Percentiles rank a stretch among this genome's conserved stretches.
phyloP scores from a whole-genome alignment of 1,284 basidiomycete genomes.

The Moniliophthora roreri region DNA sequence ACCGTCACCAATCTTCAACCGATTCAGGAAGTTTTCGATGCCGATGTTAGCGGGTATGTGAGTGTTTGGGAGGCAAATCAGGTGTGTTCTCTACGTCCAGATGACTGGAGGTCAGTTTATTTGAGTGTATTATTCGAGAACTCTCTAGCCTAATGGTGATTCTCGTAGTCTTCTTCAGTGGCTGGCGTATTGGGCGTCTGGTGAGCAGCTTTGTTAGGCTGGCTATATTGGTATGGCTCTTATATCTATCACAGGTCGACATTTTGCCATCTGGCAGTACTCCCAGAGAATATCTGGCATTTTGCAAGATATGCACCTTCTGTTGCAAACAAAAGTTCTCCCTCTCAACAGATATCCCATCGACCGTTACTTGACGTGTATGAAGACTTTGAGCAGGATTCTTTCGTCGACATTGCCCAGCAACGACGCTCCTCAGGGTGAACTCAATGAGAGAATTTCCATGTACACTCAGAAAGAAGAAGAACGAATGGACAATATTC shows the following conservation, averaged over 20 bases:
- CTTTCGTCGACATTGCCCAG: constrained; percentile 7
- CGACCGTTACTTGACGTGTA: constrained; percentile 4
- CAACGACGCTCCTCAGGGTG: constrained; percentile 1
- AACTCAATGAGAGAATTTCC: constrained; percentile 3
- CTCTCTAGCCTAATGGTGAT: neutral
- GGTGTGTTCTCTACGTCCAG: constrained; percentile 3
- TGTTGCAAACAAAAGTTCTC: constrained; percentile 4
- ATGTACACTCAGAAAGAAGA: constrained; percentile 10
- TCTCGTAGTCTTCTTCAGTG: constrained; percentile 13
- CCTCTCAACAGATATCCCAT: constrained; percentile 9
- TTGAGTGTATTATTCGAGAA: neutral
- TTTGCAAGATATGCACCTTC: neutral
- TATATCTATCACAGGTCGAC: constrained; percentile 5
- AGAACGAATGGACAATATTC: constrained; percentile 8
- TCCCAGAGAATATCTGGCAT: constrained; percentile 10
- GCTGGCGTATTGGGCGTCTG: constrained; percentile 16
- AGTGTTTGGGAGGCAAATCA: constrained; percentile 13
- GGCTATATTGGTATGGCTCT: neutral
- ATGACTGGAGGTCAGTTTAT: constrained; percentile 9
- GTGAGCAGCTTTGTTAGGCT: neutral
- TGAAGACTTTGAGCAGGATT: constrained; percentile 4
- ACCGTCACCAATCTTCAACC: constrained; percentile 5
- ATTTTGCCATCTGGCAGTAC: constrained; percentile 12
- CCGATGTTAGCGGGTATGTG: constrained; percentile 14
- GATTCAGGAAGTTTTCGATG: constrained; percentile 13